Evolutionary conservation across 768 basidiomycete species (phyloP).

Genomic region (Mycena kentingensis): DNA sequence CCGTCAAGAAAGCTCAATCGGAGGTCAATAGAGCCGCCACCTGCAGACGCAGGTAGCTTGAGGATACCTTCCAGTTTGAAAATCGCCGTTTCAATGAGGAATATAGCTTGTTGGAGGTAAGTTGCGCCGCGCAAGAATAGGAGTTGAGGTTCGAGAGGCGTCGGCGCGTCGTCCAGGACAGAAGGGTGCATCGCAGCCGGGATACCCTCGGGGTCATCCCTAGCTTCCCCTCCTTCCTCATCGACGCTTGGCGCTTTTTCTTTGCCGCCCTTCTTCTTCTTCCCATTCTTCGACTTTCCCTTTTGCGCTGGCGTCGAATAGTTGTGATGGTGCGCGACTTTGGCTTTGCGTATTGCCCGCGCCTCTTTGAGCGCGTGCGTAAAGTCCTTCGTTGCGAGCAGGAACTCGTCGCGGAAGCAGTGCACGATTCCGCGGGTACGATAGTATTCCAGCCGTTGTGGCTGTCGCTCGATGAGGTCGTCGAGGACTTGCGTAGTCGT

Average conservation of each 20-base stretch:
- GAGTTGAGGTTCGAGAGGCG: constrained; percentile 84
- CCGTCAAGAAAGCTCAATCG: constrained; percentile 75
- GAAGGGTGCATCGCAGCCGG: constrained; percentile 66
- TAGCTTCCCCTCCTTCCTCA: constrained; percentile 37
- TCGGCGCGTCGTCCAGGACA: constrained; percentile 74
- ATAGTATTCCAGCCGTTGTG: constrained; percentile 81
- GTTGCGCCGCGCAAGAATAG: constrained; percentile 83
- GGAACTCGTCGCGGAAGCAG: constrained; percentile 84
- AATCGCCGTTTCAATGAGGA: constrained; percentile 72
- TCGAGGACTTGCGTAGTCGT: constrained; percentile 79
- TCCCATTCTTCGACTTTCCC: constrained; percentile 34
- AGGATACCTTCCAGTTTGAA: constrained; percentile 69
- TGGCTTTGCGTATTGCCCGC: constrained; percentile 67
- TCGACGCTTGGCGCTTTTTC: constrained; percentile 42
- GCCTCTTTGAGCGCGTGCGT: constrained; percentile 81
- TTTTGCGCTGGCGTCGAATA: constrained; percentile 30
- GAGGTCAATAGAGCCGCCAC: constrained; percentile 54
- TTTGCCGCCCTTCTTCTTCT: constrained; percentile 54
- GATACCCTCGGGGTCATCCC: constrained; percentile 32
- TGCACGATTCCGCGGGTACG: constrained; percentile 90
- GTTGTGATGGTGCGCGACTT: constrained; percentile 52
- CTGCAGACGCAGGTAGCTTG: constrained; percentile 47
- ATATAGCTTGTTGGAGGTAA: constrained; percentile 77
- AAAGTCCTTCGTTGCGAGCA: constrained; percentile 74
- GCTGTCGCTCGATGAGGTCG: constrained; percentile 70